Conservation (phyloP, 1,139 yeast species). For the Suhomyces yuchorum region DNA sequence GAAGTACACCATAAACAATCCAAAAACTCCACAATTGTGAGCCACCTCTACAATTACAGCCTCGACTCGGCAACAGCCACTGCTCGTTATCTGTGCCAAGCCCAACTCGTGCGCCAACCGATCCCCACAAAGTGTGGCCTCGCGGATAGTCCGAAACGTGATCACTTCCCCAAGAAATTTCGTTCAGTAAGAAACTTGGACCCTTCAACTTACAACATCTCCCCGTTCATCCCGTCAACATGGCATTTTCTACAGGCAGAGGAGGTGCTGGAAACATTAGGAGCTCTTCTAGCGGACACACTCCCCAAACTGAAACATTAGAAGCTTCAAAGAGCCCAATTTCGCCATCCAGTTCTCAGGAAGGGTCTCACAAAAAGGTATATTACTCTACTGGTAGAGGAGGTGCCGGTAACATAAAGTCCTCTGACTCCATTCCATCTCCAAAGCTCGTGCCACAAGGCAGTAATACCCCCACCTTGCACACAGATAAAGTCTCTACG, state of each 20-base stretch:
- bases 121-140: conserved; percentile 9
- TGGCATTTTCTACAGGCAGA: conserved; percentile 27
- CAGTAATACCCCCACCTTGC: conserved; percentile 62
- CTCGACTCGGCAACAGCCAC: not conserved
- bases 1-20: not conserved
- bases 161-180: conserved; percentile 13
- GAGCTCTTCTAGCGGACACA: conserved; percentile 16
- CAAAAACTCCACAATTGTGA: not conserved
- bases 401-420: conserved; percentile 73
- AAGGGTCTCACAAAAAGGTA: conserved; percentile 32
- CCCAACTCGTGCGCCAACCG: conserved; percentile 1
- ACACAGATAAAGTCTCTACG: conserved; percentile 62
- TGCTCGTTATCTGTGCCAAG: not conserved
- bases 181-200: conserved; percentile 3
- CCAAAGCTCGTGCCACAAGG: conserved; percentile 63
- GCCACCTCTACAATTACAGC: not conserved
- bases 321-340: conserved; percentile 7
- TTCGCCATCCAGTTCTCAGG: conserved; percentile 8
- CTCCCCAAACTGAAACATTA: not conserved
- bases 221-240: conserved; percentile 4
- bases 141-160: conserved; percentile 12
- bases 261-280: conserved; percentile 32
- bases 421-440: conserved; percentile 47
- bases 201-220: not conserved
- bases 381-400: conserved; percentile 75